phyloP scores from a whole-genome alignment of 163 green algal genomes.

The Chloromonas sp. region DNA sequence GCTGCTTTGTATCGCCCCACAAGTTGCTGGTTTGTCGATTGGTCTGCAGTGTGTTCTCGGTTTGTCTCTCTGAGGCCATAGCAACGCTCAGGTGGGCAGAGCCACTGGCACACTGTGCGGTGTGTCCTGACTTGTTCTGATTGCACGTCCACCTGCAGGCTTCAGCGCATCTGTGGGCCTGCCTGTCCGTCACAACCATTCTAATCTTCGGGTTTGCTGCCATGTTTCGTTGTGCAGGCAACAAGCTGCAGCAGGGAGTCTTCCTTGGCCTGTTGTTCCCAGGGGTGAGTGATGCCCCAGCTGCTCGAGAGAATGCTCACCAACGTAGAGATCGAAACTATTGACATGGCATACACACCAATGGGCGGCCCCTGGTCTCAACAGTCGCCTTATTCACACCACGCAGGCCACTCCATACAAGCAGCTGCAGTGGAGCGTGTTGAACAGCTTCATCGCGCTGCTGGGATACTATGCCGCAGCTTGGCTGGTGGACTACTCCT shows the following conservation, averaged over 20 bases:
- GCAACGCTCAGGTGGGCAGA: too few species aligned
- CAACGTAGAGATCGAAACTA: background rate
- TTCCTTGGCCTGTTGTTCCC: slow-evolving; percentile 21
- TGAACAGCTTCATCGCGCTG: slow-evolving; percentile 60
- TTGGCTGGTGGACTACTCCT: slow-evolving; percentile 60
- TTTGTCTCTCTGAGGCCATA: too few species aligned
- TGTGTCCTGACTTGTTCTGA: too few species aligned
- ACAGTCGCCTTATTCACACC: background rate
- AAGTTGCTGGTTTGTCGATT: too few species aligned
- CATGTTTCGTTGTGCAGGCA: background rate
- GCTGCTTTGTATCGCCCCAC: too few species aligned
- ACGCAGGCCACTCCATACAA: slow-evolving; percentile 16
- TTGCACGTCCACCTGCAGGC: too few species aligned
- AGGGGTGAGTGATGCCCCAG: background rate
- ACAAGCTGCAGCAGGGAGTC: slow-evolving; percentile 20
- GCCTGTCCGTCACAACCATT: too few species aligned
- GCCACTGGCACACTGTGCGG: too few species aligned
- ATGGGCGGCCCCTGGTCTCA: background rate
- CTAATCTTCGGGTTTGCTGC: too few species aligned
- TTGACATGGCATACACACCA: background rate
- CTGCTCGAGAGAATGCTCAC: background rate
- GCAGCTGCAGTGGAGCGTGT: slow-evolving; percentile 47
- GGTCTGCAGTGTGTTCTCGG: too few species aligned
- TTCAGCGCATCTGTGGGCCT: too few species aligned
- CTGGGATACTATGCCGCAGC: slow-evolving; percentile 70